Base-by-base conservation (phyloP, 1,284 basidiomycete species). In the Thelephora terrestris region DNA sequence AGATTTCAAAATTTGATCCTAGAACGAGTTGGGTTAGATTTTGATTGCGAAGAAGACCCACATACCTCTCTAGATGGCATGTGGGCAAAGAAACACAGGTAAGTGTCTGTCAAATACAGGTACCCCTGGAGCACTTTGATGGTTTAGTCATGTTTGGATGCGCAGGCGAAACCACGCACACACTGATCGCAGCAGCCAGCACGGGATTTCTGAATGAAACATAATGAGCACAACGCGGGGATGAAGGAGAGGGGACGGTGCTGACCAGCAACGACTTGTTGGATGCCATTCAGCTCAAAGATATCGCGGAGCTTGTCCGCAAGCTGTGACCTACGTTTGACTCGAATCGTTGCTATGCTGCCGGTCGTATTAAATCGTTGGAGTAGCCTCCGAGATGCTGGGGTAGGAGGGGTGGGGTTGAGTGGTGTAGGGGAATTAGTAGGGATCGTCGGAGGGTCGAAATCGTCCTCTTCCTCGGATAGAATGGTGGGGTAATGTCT, bases 11-110 rank as follows among this genome's bases (percentile, higher is more conserved):
- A 93, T 70, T 71, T 91, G 83, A 59, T 91, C 85, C 86, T 93
- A 55, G 7, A 46, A 34, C 40, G 44, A 37, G 43, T 47, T 59
- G 59, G 47, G 46, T 46, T 46, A 17, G 23, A 42, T 24, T 25
- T 18, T 46, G 20, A 48, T 49, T 21, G 18, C 50, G 12, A 18
- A 10, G 2, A 17, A 35, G 16, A 24, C 21, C n/a, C 29, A 57
- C 69, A 43, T 53, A 91, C 91, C 75, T 94, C 91, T 70, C 83
- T 74, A 18, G 81, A 74, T 6, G 90, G 89, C 76, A 99, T 84
- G 62, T 95, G 92, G 0, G 95, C 95, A 63, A 97, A 98, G 71
- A 98, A 99, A 68, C 94, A 97, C 23, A 98, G 66, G 60, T 95
- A 89, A 4, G 83, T 80, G 55, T 86, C 87, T 2, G 95, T 97